A percentile compares a stretch with the other conserved stretches of the same genome.
These are phyloP conservation scores for Nitzschia sp. DNA, from an alignment of 108 stramenopile species.

Conservation along the genomic window DNA sequence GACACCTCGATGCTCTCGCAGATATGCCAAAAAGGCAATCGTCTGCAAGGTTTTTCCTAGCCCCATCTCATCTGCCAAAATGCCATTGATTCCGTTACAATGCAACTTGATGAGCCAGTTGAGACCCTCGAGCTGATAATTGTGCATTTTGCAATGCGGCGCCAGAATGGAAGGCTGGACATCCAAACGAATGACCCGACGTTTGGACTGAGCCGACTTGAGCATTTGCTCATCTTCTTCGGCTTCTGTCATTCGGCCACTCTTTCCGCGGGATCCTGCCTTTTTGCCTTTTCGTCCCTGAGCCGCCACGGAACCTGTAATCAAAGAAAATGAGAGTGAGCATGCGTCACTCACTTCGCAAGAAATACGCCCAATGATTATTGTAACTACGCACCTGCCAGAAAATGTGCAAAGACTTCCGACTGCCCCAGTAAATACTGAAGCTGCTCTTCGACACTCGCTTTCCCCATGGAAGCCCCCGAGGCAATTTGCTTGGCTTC, in stretches of 20 bases:
- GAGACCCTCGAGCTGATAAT: slow-evolving; percentile 98
- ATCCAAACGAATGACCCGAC: slow-evolving; percentile 85
- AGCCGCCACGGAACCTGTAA: slow-evolving; percentile 59
- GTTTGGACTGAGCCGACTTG: slow-evolving; percentile 80
- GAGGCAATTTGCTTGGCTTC: slow-evolving; percentile 40
- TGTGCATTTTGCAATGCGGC: slow-evolving; percentile 89
- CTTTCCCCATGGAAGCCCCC: slow-evolving; percentile 9
- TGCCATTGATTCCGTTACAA: slow-evolving; percentile 98
- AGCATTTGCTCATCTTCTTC: slow-evolving; percentile 97
- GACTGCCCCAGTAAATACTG: slow-evolving; percentile 93
- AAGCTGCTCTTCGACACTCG: slow-evolving; percentile 56
- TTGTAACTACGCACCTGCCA: slow-evolving; percentile 79
- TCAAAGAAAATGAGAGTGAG: slow-evolving; percentile 38
- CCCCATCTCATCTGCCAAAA: slow-evolving; percentile 95
- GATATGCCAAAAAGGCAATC: slow-evolving; percentile 93
- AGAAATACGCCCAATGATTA: background rate
- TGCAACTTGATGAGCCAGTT: slow-evolving; percentile 99
- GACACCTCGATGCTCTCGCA: slow-evolving; percentile 84
- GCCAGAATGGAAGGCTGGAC: slow-evolving; percentile 88
- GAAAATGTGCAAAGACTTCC: slow-evolving; percentile 98
- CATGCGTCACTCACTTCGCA: no score
- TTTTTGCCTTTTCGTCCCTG: slow-evolving; percentile 38
- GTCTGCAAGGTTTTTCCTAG: slow-evolving; percentile 94
- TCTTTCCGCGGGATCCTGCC: slow-evolving; percentile 61
- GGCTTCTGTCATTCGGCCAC: slow-evolving; percentile 90